Evolutionary conservation across 2,329 filamentous ascomycete species (phyloP), one percentile per base, ranked within the genome.

Genomic region (Sclerotinia minor): DNA sequence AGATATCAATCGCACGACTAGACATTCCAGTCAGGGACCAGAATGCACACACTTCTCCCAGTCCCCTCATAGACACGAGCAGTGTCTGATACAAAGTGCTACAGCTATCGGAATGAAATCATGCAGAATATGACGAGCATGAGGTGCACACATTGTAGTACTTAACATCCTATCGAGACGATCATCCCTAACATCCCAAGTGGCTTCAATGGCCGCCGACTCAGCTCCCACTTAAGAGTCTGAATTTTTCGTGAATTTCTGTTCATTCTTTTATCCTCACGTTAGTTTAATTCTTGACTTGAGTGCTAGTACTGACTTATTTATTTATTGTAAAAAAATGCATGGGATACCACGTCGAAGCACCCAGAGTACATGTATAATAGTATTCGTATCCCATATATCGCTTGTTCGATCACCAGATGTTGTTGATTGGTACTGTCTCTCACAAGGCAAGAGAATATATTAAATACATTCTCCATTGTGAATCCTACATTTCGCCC

Each of bases 41-140:
- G 54, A 15, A 21, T 32, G 19, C 2, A 35, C 13, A n/a, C 9
- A 60, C 41, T 60, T 60, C 57, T 44, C 41, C 57, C 17, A 60
- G 41, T 29, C 49, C 57, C 57, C 38, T 35, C 8, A 61, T 35
- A 38, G 58, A 61, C 15, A 61, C 38, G 21, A 49, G 44, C 15
- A 50, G 41, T 26, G 45, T 50, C 45, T 26, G 7, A 50, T 50
- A 32, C 6, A 47, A 19, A 32, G 38, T 17, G n/a, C 45, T 29
- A n/a, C n/a, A n/a, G n/a, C n/a, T n/a, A n/a, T n/a, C n/a, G n/a
- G n/a, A n/a, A n/a, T n/a, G n/a, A n/a, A n/a, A n/a, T n/a, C n/a
- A n/a, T n/a, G n/a, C n/a, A n/a, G n/a, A n/a, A n/a, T n/a, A n/a
- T n/a, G n/a, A n/a, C n/a, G n/a, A n/a, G n/a, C n/a, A n/a, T n/a